Evolutionary conservation across 2,329 filamentous ascomycete species (phyloP).

Genomic region (Coniochaeta hoffmannii): DNA sequence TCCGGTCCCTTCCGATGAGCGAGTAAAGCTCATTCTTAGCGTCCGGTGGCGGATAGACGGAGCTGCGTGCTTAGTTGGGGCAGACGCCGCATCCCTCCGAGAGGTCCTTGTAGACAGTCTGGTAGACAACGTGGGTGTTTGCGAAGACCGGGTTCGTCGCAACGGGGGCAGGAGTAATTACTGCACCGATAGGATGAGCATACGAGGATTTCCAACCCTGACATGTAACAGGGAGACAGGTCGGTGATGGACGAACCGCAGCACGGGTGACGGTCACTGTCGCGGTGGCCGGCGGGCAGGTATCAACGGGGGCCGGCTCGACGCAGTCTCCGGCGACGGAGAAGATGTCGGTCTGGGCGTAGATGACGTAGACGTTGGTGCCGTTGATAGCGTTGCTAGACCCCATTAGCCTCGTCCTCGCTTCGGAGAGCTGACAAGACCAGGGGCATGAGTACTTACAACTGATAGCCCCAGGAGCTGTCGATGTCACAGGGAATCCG

Average conservation of each 20-base stretch:
- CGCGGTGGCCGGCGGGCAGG: conserved; percentile 15
- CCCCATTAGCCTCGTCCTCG: background rate
- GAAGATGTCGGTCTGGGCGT: conserved; percentile 32
- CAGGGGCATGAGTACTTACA: conserved; percentile 15
- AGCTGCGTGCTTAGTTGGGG: background rate
- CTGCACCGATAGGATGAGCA: conserved; percentile 9
- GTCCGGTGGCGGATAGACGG: background rate
- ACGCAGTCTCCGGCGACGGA: conserved; percentile 23
- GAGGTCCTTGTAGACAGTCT: conserved; percentile 15
- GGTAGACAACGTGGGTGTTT: conserved; percentile 13
- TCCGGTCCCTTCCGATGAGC: background rate
- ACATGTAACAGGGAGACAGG: too few relatives aligned
- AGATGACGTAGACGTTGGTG: conserved; percentile 35
- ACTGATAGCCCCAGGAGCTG: conserved; percentile 30
- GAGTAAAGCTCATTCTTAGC: background rate
- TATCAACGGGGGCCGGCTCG: conserved; percentile 14
- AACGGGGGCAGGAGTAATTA: conserved; percentile 9
- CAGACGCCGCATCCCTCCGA: conserved; percentile 8
- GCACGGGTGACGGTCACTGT: conserved; percentile 15
- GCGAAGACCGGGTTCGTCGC: conserved; percentile 3
- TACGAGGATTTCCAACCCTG: too few relatives aligned
- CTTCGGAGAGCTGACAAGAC: background rate
- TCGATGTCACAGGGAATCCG: conserved; percentile 28
- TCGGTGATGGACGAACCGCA: background rate
- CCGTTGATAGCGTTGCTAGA: conserved; percentile 34